Percentiles rank a stretch among this genome's conserved stretches.
phyloP scores from a whole-genome alignment of 805 yeast species.

The Metschnikowia koreensis region DNA sequence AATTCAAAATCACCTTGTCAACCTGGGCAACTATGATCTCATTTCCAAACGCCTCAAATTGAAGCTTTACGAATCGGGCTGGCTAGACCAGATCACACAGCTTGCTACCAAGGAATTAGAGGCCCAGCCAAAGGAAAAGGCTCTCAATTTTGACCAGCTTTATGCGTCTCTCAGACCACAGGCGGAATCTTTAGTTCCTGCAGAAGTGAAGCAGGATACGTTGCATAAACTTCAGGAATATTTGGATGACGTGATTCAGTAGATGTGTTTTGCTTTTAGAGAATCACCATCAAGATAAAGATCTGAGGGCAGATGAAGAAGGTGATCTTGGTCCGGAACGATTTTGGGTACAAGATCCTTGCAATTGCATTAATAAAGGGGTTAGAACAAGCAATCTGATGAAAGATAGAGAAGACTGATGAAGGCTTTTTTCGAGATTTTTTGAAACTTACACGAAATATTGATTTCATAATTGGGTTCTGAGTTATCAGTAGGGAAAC shows the following conservation, averaged over 20 bases:
- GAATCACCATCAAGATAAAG: not conserved
- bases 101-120: conserved; percentile 51
- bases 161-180: conserved; percentile 55
- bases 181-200: conserved; percentile 73
- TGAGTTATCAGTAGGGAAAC: too few species aligned
- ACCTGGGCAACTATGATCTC: conserved; percentile 78
- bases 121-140: conserved; percentile 31
- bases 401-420: too few species aligned
- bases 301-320: not conserved
- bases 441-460: too few species aligned
- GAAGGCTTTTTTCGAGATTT: too few species aligned
- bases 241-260: conserved; percentile 39
- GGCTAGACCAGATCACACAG: conserved; percentile 74
- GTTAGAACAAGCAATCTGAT: too few species aligned
- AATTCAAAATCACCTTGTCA: conserved; percentile 67
- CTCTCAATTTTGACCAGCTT: conserved; percentile 52
- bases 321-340: not conserved
- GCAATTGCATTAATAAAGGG: too few species aligned
- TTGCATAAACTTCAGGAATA: conserved; percentile 58
- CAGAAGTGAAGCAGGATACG: conserved; percentile 57
- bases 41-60: conserved; percentile 63
- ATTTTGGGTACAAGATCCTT: too few species aligned
- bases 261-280: not conserved
- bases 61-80: conserved; percentile 72
- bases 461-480: too few species aligned